phyloP scores from a whole-genome alignment of 2,329 filamentous ascomycete species.

The Coccinonectria pachysandricola region DNA sequence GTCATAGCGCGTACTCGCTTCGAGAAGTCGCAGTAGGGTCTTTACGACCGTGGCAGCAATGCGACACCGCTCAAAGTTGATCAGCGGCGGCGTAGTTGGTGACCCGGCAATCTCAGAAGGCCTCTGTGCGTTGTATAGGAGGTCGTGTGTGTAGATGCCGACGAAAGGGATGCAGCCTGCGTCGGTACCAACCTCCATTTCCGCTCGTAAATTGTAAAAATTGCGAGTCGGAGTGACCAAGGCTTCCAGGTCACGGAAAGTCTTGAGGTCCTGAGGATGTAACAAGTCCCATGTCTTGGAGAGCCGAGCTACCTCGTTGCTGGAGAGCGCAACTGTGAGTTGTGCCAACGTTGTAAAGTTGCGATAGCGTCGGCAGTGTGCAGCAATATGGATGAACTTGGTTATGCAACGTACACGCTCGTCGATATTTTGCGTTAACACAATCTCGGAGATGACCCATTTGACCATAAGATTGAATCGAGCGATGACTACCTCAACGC shows the following conservation, averaged over 20 bases:
- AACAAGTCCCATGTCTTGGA: conserved; percentile 62
- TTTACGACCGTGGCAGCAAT: conserved; percentile 69
- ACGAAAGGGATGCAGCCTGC: conserved; percentile 76
- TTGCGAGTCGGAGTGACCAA: conserved; percentile 70
- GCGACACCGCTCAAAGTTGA: conserved; percentile 78
- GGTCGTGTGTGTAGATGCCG: conserved; percentile 72
- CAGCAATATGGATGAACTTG: conserved; percentile 74
- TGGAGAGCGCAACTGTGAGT: conserved; percentile 66
- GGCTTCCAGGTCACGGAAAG: conserved; percentile 57
- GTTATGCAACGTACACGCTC: conserved; percentile 68
- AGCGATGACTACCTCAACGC: conserved; percentile 74
- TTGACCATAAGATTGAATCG: conserved; percentile 85
- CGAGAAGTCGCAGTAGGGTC: conserved; percentile 65
- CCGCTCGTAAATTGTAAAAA: conserved; percentile 63
- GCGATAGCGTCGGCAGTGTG: conserved; percentile 62
- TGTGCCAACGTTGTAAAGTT: conserved; percentile 82
- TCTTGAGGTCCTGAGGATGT: conserved; percentile 52
- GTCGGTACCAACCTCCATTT: conserved; percentile 64
- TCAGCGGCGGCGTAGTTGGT: conserved; percentile 54
- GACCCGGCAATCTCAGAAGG: conserved; percentile 63
- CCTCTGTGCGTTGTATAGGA: conserved; percentile 72
- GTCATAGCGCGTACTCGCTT: conserved; percentile 63
- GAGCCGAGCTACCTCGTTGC: conserved; percentile 59
- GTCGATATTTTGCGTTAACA: conserved; percentile 60
- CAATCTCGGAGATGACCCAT: conserved; percentile 71